Base-by-base conservation (phyloP, 306 rosid species). In the Sesbania bispinosa region DNA sequence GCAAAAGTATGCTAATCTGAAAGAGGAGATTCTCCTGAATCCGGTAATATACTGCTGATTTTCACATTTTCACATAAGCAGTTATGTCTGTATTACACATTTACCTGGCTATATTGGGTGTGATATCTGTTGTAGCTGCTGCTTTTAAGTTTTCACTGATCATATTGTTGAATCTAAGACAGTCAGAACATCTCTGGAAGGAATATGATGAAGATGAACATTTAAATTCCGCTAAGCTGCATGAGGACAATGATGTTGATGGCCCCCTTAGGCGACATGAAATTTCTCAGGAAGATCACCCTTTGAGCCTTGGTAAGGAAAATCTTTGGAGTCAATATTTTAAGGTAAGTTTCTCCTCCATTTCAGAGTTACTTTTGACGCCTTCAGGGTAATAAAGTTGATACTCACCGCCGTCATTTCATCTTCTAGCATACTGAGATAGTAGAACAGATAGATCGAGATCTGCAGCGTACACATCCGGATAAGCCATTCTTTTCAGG, bases 261-360 rank as follows among this genome's bases (percentile, higher is more conserved):
- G 97, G 89, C 60, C 88, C 71, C 5, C 88, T 89, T 30, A 58
- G 75, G 68, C 74, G 96, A 58, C 81, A 10, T 38, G 85, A 78
- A 82, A 84, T 92, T 79, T 82, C 97, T 14, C 64, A 72, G 48
- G 93, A 87, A 80, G 97, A 92, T 77, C 97, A 92, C 81, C 93
- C 96, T 64, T 77, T 92, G 67, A 87, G 96, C 83, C 87, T 84
- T 10, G 88, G 88, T 60, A 85, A 84, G 66, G 85, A 85, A 67
- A 85, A 89, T 68, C 84, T 80, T 53, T 88, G 97, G 97, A 67
- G 69, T 61, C 80, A 82, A 53, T 85, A 85, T 79, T 89, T 85
- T 79, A 81, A 82, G 89, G 96, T 89, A 62, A 77, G 54, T 82
- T 36, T 64, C 55, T 77, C 77, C 69, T 78, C 62, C 74, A 24